Evolutionary conservation across 208 protist genomes (phyloP).

Genomic region (Crithidia sp.): DNA sequence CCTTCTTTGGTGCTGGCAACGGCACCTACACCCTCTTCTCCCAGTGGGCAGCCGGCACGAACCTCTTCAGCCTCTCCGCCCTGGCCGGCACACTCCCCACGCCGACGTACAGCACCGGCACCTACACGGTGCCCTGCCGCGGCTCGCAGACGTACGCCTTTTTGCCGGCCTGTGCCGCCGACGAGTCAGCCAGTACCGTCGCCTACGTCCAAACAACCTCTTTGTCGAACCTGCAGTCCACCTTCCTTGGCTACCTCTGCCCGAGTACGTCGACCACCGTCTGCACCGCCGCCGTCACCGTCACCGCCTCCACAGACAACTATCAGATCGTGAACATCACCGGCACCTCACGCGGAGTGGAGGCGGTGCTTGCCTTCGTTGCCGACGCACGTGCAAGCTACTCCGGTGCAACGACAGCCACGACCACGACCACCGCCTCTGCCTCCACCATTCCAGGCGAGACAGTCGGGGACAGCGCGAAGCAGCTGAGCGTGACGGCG

Average conservation of each 20-base stretch:
- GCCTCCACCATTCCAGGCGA: slow-evolving; percentile 2
- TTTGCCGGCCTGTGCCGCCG: slow-evolving; percentile 31
- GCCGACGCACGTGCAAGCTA: slow-evolving; percentile 37
- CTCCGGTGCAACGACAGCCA: background rate
- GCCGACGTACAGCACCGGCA: slow-evolving; percentile 25
- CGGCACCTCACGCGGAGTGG: slow-evolving; percentile 32
- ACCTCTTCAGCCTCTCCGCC: slow-evolving; percentile 17
- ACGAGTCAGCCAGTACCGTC: slow-evolving; percentile 29
- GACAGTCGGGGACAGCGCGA: slow-evolving; percentile 4
- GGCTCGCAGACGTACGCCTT: slow-evolving; percentile 42
- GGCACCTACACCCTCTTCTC: slow-evolving; percentile 34
- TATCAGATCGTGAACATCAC: slow-evolving; percentile 47
- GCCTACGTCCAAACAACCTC: slow-evolving; percentile 35
- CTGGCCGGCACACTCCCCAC: slow-evolving; percentile 28
- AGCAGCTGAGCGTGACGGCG: slow-evolving; percentile 11
- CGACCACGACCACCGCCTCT: background rate
- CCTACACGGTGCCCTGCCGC: slow-evolving; percentile 53
- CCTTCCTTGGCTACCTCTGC: slow-evolving; percentile 24
- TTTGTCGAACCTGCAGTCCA: slow-evolving; percentile 9
- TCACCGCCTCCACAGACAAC: slow-evolving; percentile 4
- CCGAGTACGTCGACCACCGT: background rate
- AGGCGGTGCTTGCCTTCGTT: slow-evolving; percentile 58
- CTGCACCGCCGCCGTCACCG: slow-evolving; percentile 19
- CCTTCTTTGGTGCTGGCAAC: slow-evolving; percentile 23
- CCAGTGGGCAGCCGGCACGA: slow-evolving; percentile 33